Evolutionary conservation across 2,329 filamentous ascomycete genomes (phyloP).

Genomic region (Neophaeococcomyces aloes): DNA sequence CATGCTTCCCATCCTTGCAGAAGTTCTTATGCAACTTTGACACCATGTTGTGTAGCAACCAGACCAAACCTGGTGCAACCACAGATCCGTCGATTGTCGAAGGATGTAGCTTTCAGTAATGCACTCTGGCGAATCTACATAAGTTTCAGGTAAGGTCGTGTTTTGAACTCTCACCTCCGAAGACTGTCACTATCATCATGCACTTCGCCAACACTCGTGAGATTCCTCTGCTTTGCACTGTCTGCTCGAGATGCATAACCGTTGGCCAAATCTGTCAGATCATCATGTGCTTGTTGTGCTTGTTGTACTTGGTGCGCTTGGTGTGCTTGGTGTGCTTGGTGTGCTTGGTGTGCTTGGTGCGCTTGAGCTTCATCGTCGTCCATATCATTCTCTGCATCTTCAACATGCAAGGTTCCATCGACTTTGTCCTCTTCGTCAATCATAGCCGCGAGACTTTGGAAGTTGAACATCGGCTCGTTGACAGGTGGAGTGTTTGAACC

Average conservation of each 20-base stretch:
- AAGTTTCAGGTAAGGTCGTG: background rate
- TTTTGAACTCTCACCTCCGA: background rate
- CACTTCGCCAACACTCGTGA: slow-evolving; percentile 1
- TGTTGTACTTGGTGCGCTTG: background rate
- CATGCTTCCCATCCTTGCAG: no score
- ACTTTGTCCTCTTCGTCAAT: slow-evolving; percentile 56
- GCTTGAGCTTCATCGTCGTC: background rate
- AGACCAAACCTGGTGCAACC: no score
- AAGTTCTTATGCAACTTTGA: no score
- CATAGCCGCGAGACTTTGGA: slow-evolving; percentile 74
- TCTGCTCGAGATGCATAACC: background rate
- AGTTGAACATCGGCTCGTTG: slow-evolving; percentile 81
- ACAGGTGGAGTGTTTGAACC: slow-evolving; percentile 38
- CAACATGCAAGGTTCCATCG: slow-evolving; percentile 28
- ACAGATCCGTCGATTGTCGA: no score
- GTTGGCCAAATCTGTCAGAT: background rate
- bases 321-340: background rate
- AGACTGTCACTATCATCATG: background rate
- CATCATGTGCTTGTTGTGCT: no score
- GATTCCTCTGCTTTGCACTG: background rate
- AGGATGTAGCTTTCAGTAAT: no score
- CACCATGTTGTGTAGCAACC: no score
- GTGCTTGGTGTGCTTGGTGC: background rate
- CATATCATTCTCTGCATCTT: slow-evolving; percentile 22
- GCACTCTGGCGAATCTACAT: background rate